phyloP scores from a whole-genome alignment of 2,329 filamentous ascomycete species.

The Aspergillus costaricaensis region DNA sequence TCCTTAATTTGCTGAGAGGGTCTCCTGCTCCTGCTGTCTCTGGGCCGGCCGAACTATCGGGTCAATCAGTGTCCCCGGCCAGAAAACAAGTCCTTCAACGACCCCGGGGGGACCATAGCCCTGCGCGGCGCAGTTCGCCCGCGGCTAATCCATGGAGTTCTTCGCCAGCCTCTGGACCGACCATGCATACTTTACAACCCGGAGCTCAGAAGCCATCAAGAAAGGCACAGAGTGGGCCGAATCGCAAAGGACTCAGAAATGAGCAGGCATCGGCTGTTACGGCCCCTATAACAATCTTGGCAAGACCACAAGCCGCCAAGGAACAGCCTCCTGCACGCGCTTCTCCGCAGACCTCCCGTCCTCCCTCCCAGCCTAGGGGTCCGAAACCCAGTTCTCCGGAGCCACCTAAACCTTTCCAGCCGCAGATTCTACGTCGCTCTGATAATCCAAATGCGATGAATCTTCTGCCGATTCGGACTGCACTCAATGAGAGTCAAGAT shows the following conservation, averaged over 20 bases:
- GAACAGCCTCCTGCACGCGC: conserved; percentile 21
- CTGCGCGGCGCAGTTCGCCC: conserved; percentile 17
- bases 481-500: conserved; percentile 23
- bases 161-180: conserved; percentile 44
- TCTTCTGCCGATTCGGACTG: conserved; percentile 30
- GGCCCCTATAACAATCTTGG: conserved; percentile 42
- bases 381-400: conserved; percentile 33
- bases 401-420: conserved; percentile 52
- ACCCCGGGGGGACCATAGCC: conserved; percentile 19
- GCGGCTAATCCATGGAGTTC: conserved; percentile 30
- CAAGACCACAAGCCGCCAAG: conserved; percentile 36
- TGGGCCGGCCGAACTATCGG: conserved; percentile 50
- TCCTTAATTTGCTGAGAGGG: conserved; percentile 38
- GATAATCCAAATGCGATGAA: conserved; percentile 38
- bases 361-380: conserved; percentile 17
- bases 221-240: conserved; percentile 25
- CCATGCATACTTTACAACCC: conserved; percentile 41
- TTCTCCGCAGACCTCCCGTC: conserved; percentile 11
- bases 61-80: conserved; percentile 41
- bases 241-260: conserved; percentile 25
- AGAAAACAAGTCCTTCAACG: conserved; percentile 39
- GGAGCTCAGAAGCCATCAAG: conserved; percentile 30
- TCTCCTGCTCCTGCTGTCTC: conserved; percentile 23
- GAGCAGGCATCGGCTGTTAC: conserved; percentile 26
- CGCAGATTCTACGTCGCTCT: conserved; percentile 56